Evolutionary conservation across 1,284 basidiomycete species (phyloP).

Genomic region (Boletus albobrunnescens): DNA sequence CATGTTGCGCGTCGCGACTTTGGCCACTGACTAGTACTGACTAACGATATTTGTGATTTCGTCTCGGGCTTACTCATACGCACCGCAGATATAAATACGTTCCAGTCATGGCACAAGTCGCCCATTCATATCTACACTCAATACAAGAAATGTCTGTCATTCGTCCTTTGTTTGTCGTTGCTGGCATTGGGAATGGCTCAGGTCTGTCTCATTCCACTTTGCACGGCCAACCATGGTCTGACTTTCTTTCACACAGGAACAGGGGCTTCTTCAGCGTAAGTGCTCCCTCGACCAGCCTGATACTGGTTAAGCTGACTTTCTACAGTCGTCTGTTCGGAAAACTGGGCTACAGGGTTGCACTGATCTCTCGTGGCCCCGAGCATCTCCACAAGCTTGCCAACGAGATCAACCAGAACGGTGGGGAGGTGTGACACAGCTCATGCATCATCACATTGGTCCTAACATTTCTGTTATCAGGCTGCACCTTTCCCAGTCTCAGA

Average conservation of each 20-base stretch:
- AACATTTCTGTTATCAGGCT: constrained; percentile 40
- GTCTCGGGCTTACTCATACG: constrained; percentile 19
- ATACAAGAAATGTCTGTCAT: constrained; percentile 32
- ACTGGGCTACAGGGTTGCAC: constrained; percentile 63
- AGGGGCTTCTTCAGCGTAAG: constrained; percentile 62
- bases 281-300: not conserved
- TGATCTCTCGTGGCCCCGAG: constrained; percentile 60
- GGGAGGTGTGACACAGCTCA: constrained; percentile 42
- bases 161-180: constrained; percentile 47
- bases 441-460: not conserved
- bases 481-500: constrained; percentile 54
- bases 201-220: constrained; percentile 16
- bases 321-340: constrained; percentile 59
- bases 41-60: constrained; percentile 20
- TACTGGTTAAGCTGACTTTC: constrained; percentile 2
- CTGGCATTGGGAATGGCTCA: constrained; percentile 51
- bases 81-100: constrained; percentile 15
- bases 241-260: constrained; percentile 39
- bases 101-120: not conserved
- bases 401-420: constrained; percentile 56
- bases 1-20: constrained; percentile 1
- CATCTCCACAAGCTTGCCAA: constrained; percentile 49
- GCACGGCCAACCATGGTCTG: too few species aligned
- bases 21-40: constrained; percentile 14
- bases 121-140: not conserved